Percentiles rank a stretch among this genome's conserved stretches.
phyloP scores from a whole-genome alignment of 176 grass and related monocot genomes.

The barley (Hordeum vulgare) region DNA sequence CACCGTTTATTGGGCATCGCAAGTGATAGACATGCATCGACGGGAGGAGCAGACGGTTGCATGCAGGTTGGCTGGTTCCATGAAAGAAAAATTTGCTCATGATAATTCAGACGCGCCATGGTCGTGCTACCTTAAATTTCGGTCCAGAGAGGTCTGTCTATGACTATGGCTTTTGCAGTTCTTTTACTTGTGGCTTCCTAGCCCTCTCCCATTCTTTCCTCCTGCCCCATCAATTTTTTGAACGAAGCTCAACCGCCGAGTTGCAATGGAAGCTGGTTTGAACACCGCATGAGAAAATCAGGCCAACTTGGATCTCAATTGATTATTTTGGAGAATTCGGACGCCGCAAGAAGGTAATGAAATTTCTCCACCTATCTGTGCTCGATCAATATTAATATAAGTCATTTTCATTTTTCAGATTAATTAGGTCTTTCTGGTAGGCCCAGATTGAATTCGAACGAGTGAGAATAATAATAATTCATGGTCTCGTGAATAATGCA shows the following conservation, averaged over 20 bases:
- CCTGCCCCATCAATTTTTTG: no score
- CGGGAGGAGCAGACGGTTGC: not conserved
- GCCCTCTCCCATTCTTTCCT: no score
- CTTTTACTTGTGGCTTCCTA: no score
- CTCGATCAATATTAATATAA: not conserved
- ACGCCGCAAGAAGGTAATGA: not conserved
- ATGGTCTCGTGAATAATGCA: no score
- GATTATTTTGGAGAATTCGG: not conserved
- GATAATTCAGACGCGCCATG: no score
- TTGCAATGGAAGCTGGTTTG: not conserved
- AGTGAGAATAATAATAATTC: not conserved
- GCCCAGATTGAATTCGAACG: not conserved
- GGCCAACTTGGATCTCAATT: not conserved
- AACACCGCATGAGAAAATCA: not conserved
- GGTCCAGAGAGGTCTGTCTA: no score
- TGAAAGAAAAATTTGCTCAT: not conserved
- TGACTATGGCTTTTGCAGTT: no score
- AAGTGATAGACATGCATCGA: not conserved
- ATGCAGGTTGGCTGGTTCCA: not conserved
- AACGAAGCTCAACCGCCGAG: no score
- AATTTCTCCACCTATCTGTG: not conserved
- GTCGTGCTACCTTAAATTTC: no score
- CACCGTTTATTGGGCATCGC: not conserved
- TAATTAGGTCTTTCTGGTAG: not conserved
- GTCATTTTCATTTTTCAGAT: not conserved